phyloP scores from a whole-genome alignment of 2,329 filamentous ascomycete genomes.

The Penicillium sp. region DNA sequence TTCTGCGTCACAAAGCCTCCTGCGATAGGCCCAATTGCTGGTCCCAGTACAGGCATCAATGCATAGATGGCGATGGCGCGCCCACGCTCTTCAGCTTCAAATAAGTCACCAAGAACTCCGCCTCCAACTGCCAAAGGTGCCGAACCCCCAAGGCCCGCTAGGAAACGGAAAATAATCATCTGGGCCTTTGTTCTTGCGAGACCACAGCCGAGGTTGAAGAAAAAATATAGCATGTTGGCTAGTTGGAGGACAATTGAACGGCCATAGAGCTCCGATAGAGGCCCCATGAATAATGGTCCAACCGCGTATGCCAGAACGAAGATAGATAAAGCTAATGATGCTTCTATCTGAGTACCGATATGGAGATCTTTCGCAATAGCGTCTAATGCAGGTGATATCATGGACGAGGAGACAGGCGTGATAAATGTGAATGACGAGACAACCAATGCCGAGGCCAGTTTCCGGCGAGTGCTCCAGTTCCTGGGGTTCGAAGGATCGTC shows the following conservation, averaged over 20 bases:
- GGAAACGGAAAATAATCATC: conserved; percentile 53
- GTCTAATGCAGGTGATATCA: not conserved
- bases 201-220: conserved; percentile 55
- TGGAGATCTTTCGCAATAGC: conserved; percentile 16
- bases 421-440: not conserved
- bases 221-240: conserved; percentile 47
- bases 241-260: conserved; percentile 36
- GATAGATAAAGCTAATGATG: conserved; percentile 22
- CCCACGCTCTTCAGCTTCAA: conserved; percentile 6
- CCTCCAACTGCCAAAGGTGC: conserved; percentile 37
- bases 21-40: conserved; percentile 26
- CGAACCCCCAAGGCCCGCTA: conserved; percentile 53
- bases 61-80: conserved; percentile 5
- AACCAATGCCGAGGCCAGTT: not conserved
- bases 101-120: conserved; percentile 13
- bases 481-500: not conserved
- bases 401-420: not conserved
- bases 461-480: not conserved
- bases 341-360: conserved; percentile 22
- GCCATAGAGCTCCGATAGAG: conserved; percentile 31
- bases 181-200: conserved; percentile 50
- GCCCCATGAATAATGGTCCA: conserved; percentile 32
- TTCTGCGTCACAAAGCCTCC: conserved; percentile 26
- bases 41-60: conserved; percentile 11
- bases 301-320: conserved; percentile 44